phyloP scores from a whole-genome alignment of 2,329 filamentous ascomycete genomes.

The Cytospora piceicola region DNA sequence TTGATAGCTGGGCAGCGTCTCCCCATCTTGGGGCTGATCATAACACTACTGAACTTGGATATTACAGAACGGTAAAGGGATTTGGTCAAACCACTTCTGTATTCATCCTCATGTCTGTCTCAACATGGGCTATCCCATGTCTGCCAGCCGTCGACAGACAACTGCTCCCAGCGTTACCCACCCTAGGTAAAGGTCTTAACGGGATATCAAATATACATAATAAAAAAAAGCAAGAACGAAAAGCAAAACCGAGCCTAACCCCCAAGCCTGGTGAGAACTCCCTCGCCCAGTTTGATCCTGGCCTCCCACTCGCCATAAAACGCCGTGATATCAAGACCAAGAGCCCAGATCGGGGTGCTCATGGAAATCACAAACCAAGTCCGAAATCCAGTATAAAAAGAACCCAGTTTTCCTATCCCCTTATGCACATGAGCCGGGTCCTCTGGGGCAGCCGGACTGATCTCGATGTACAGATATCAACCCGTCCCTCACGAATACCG shows the following conservation, averaged over 20 bases:
- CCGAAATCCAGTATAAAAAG: neutral
- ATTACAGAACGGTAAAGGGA: neutral
- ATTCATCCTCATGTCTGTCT: neutral
- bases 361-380: neutral
- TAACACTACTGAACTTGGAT: too few species aligned
- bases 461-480: neutral
- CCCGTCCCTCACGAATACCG: neutral
- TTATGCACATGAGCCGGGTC: neutral
- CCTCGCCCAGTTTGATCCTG: neutral
- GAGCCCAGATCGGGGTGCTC: neutral
- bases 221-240: neutral
- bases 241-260: neutral
- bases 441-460: neutral
- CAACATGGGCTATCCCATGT: slow-evolving; percentile 2
- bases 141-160: neutral
- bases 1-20: too few species aligned
- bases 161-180: slow-evolving; percentile 27
- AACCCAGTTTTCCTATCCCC: neutral
- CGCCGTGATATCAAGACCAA: neutral
- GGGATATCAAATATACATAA: neutral
- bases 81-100: neutral
- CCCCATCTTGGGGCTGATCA: too few species aligned
- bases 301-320: neutral
- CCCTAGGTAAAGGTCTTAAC: neutral
- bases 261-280: neutral